Evolutionary conservation across 2,329 filamentous ascomycete genomes (phyloP), one percentile per base, ranked within the genome.

Genomic region (Penicillium sp.): DNA sequence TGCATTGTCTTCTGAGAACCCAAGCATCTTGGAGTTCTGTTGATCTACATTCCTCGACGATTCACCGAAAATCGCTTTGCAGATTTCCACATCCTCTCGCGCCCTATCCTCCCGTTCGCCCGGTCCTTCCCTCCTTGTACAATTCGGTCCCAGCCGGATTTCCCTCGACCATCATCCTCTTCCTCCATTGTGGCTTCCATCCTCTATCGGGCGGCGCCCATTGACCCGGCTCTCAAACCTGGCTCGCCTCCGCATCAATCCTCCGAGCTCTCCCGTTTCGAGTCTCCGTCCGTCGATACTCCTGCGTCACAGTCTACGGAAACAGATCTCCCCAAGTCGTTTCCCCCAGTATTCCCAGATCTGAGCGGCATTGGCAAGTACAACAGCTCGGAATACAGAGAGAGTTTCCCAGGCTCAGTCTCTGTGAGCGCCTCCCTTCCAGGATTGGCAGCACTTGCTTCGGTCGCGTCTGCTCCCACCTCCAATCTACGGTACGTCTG

Each of bases 141-240:
- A 65, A 67, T 74, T 73, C 72, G 71, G 70, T 74, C 52, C 55
- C 49, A 67, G 59, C 68, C 69, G 67, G 62, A 72, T 73, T 72
- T 74, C 60, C 64, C 71, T 63, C 43, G 48, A 61, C 53, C 66
- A 71, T 68, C 68, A 67, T 75, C 61, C 68, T 84, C 81, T 80
- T 80, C 83, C 78, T 86, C 82, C 75, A 81, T 83, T 70, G 81
- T 86, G 75, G 83, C 82, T 76, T 80, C 81, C 69, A 76, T 85
- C 70, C 77, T 85, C 57, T 85, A 83, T 69, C 78, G 82, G 81
- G 81, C 84, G 64, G 80, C 83, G 78, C 80, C 83, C 79, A 80
- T 84, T 72, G 83, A 80, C 68, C 75, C 77, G 64, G 70, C 73
- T 60, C 69, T 78, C 43, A 75, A 69, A 66, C 74, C 80, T 63